Percentiles rank a stretch among this genome's conserved stretches.
Evolutionary conservation across 1,284 basidiomycete species (phyloP).

Genomic region (Ganoderma meredithae): DNA sequence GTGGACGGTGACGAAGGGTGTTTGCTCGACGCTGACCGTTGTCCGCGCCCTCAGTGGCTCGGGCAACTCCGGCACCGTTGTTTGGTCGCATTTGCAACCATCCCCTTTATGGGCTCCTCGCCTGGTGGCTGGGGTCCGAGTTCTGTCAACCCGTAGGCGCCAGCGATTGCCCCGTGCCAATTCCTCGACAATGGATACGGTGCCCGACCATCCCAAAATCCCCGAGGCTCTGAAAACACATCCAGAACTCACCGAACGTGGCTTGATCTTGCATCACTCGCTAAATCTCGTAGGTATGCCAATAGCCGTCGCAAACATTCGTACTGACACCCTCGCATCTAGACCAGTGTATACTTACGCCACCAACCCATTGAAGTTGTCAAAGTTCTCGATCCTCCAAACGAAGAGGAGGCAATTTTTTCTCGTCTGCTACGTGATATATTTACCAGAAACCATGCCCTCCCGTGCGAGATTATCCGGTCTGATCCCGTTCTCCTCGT

Average conservation of each 20-base stretch:
- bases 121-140: not conserved
- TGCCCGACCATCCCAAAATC: not conserved
- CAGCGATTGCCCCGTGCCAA: not conserved
- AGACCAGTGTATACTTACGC: not conserved
- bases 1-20: slow-evolving; percentile 38
- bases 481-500: not conserved
- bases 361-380: not conserved
- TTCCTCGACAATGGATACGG: not conserved
- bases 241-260: not conserved
- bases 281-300: not conserved
- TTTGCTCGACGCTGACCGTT: slow-evolving; percentile 33
- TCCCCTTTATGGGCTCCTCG: not conserved
- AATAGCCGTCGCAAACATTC: not conserved
- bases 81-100: slow-evolving; percentile 24
- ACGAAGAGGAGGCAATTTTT: not conserved
- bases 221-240: not conserved
- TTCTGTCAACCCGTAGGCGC: no score
- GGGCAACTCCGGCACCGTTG: slow-evolving; percentile 29
- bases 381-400: not conserved
- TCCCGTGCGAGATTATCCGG: not conserved
- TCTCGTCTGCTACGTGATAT: not conserved
- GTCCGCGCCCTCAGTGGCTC: slow-evolving; percentile 26
- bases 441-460: not conserved
- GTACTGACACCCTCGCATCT: not conserved
- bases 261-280: not conserved